Evolutionary conservation across 441 rosid genomes (phyloP).

Genomic region (Croton setiger): DNA sequence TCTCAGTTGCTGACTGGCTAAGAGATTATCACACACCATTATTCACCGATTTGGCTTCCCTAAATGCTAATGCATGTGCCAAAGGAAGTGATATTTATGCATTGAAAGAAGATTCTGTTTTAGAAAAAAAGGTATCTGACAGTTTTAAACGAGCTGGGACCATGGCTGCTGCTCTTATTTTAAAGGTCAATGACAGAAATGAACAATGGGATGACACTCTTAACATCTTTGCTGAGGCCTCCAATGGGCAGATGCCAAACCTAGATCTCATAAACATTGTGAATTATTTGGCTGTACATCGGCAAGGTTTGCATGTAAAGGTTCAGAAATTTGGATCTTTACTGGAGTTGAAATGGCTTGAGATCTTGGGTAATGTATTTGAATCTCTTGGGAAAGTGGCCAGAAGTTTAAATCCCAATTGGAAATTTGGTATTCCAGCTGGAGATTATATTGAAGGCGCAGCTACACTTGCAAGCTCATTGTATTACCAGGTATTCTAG

Average conservation of each 20-base stretch:
- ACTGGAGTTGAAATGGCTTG: constrained; percentile 56
- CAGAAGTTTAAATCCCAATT: constrained; percentile 54
- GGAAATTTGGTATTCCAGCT: constrained; percentile 76
- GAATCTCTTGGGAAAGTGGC: constrained; percentile 60
- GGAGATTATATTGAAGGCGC: constrained; percentile 81
- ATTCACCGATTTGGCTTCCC: constrained; percentile 38
- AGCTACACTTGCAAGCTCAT: constrained; percentile 86
- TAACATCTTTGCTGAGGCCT: constrained; percentile 79
- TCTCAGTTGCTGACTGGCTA: constrained; percentile 81
- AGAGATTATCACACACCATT: constrained; percentile 74
- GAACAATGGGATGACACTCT: constrained; percentile 60
- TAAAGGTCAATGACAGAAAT: constrained; percentile 63
- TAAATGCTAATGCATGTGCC: constrained; percentile 34
- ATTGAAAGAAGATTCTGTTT: constrained; percentile 20
- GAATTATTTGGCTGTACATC: constrained; percentile 79
- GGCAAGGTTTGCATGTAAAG: constrained; percentile 76
- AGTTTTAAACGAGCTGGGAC: constrained; percentile 83
- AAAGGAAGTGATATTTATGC: constrained; percentile 19
- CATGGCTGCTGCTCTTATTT: constrained; percentile 85
- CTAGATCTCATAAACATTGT: constrained; percentile 89
- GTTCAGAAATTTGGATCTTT: constrained; percentile 61
- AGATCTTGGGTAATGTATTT: constrained; percentile 51
- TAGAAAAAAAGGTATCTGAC: constrained; percentile 31
- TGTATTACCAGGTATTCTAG: constrained; percentile 69
- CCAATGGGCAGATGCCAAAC: constrained; percentile 99